Evolutionary conservation across 371 early-diverging fungal species (phyloP), one percentile per base, ranked within the genome.

Genomic region (Circinella umbellata): DNA sequence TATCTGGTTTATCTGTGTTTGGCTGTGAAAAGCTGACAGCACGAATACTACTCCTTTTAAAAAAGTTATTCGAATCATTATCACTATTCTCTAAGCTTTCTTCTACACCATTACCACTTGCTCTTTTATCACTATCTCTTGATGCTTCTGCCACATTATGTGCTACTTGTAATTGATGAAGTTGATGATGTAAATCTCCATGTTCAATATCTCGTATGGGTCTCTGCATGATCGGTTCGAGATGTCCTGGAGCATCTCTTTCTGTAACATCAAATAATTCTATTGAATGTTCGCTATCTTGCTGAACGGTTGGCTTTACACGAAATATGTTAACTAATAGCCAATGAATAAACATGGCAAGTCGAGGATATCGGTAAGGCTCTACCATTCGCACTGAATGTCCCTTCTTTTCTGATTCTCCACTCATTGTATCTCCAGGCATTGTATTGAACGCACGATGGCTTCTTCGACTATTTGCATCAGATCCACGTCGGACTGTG

Each of bases 301-400:
- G 62, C 8, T 53, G 3, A 36, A n/a, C 35, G 0, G 53, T 1
- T 38, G 65, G 38, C 7, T 64, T 64, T 15, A 76, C 64, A 35
- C 67, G 65, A 47, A 73, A 76, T 1, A 80, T 34, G 17, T 20
- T 18, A 0, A 61, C 6, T 11, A 80, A 63, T 11, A 73, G 0
- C 76, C 78, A 80, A 62, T 78, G 73, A 15, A 76, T 57, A 37
- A 62, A 27, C 64, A 49, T 76, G 8, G 81, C 76, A 6, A 69
- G 35, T 1, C 3, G 27, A 1, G 81, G 78, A 59, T 53, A 53
- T 2, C 46, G 18, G 37, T 73, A 77, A 0, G 73, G 69, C 7
- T 69, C 65, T 4, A 80, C 60, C 20, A 60, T 64, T 20, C 68
- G 70, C 2, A 47, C 54, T 38, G 5, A 6, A 0, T 42, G 63